Base-by-base conservation (phyloP, 345 rosid genomes). In the Salix caprea region DNA sequence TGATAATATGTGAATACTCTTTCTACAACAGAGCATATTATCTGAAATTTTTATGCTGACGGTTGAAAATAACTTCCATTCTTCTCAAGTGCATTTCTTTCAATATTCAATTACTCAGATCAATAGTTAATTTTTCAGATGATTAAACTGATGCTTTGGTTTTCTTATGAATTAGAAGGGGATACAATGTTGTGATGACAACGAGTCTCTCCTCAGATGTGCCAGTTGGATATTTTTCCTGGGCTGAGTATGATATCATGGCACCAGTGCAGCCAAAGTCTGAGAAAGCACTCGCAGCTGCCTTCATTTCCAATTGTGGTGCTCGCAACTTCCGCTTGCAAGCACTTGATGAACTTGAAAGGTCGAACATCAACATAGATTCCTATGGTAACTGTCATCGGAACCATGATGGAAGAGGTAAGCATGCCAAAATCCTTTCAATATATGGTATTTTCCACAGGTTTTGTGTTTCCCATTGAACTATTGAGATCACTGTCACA, bases 181-280 rank as follows among this genome's bases (percentile, higher is more conserved):
- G 99, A 69, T 91, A 79, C 71, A 76, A 84, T 76, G 72, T 96
- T 19, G 85, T 92, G 75, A 96, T 96, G 99, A 96, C 99, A 9
- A 93, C 98, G 23, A 96, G 99, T 85, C 95, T 93, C 69, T 96
- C 98, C 67, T 93, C 99, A 19, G 99, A 96, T 87, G 98, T 96
- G 78, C 99, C 99, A 71, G 99, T 93, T 30, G 99, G 99, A 60
- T 96, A 96, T 76, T 96, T 96, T 87, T 96, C 99, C 4, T 96
- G 99, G 99, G 96, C 98, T 5, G 98, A 96, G 75, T 96, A 96
- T 82, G 89, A 96, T 84, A 88, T 96, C 60, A 96, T 96, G 99
- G 94, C 96, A 69, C 97, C 98, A 1, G 77, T 91, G 83, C 85
- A 85, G 77, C 91, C 94, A 65, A 96, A 96, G 84, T 89, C 93